phyloP scores from a whole-genome alignment of 2,329 filamentous ascomycete species.

The Monosporascus sp. region DNA sequence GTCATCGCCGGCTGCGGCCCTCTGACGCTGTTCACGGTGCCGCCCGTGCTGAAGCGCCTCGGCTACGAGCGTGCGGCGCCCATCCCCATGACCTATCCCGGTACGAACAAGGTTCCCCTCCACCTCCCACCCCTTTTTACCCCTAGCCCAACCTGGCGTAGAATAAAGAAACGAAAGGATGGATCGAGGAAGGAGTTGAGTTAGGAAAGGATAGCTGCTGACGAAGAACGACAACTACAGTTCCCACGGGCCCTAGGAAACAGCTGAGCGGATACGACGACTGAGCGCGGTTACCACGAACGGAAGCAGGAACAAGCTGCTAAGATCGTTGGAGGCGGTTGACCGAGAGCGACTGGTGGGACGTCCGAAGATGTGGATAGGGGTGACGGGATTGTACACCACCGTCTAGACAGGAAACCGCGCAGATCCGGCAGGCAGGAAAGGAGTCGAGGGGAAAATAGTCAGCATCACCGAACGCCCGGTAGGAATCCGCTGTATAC shows the following conservation, averaged over 20 bases:
- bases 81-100: conserved; percentile 87
- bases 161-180: not conserved
- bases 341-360: no score
- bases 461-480: no score
- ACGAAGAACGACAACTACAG: conserved; percentile 30
- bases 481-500: no score
- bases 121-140: not conserved
- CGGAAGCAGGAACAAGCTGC: not conserved
- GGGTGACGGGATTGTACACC: no score
- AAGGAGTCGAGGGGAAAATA: no score
- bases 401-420: no score
- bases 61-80: conserved; percentile 69
- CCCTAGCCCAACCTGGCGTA: not conserved
- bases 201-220: no score
- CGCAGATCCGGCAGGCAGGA: no score
- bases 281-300: conserved; percentile 20
- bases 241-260: conserved; percentile 56
- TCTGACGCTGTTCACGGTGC: conserved; percentile 62
- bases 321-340: no score
- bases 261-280: conserved; percentile 58
- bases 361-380: no score
- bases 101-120: conserved; percentile 50
- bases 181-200: not conserved
- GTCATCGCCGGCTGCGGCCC: conserved; percentile 71
- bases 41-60: conserved; percentile 65